Evolutionary conservation across 2,329 filamentous ascomycete species (phyloP).

Genomic region (Penicillium sp.): DNA sequence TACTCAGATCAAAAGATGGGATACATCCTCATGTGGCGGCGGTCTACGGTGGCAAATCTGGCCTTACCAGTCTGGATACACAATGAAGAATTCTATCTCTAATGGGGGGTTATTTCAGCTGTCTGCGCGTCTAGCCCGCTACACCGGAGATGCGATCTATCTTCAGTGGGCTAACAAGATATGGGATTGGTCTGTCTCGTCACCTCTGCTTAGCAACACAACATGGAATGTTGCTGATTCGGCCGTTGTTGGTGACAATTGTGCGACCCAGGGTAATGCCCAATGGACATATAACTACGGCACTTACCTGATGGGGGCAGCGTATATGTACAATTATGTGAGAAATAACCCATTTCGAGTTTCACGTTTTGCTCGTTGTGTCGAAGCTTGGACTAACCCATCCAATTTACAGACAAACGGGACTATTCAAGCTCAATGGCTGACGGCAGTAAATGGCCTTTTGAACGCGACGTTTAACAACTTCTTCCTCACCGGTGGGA

Average conservation of each 20-base stretch:
- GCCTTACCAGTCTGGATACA: conserved; percentile 8
- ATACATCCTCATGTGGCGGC: conserved; percentile 7
- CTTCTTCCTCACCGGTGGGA: conserved; percentile 36
- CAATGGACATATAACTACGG: conserved; percentile 62
- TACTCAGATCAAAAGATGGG: conserved; percentile 8
- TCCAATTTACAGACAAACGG: conserved; percentile 38
- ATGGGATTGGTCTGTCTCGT: conserved; percentile 11
- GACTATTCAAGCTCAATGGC: conserved; percentile 45
- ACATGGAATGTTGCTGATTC: conserved; percentile 12
- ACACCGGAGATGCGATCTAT: conserved; percentile 8
- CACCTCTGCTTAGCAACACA: conserved; percentile 8
- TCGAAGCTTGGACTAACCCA: not conserved
- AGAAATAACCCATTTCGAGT: conserved; percentile 8
- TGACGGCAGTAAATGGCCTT: conserved; percentile 48
- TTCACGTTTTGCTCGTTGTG: not conserved
- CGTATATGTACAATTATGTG: conserved; percentile 60
- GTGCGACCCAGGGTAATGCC: conserved; percentile 51
- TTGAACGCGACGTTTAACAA: conserved; percentile 41
- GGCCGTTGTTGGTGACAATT: conserved; percentile 39
- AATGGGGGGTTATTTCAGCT: conserved; percentile 12
- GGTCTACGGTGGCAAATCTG: conserved; percentile 13
- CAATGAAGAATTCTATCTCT: conserved; percentile 10
- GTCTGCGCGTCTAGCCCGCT: conserved; percentile 10
- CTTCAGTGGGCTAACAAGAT: conserved; percentile 13
- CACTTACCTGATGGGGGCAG: conserved; percentile 51